A percentile compares a stretch with the other conserved stretches of the same genome.
Conservation (phyloP, 768 basidiomycete species). For the Trametes sanguinea region DNA sequence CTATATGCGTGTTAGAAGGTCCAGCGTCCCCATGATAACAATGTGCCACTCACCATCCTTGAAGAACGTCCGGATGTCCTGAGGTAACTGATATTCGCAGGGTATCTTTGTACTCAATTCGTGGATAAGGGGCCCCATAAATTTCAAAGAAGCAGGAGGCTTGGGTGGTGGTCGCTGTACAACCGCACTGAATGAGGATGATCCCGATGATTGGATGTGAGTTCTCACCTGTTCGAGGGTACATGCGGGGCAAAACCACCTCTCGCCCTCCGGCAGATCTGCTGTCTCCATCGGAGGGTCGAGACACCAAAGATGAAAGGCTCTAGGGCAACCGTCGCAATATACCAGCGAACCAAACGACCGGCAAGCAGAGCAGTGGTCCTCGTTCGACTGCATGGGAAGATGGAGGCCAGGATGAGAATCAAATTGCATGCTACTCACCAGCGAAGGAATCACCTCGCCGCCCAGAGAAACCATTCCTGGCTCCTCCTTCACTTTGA, state of each 20-base stretch:
- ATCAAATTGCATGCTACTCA: constrained; percentile 30
- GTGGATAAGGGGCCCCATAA: constrained; percentile 72
- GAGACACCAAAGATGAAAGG: constrained; percentile 96
- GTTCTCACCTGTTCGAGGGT: constrained; percentile 57
- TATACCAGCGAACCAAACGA: constrained; percentile 86
- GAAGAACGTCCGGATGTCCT: constrained; percentile 81
- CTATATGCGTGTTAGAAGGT: constrained; percentile 43
- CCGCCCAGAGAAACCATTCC: constrained; percentile 38
- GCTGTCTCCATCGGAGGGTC: constrained; percentile 91
- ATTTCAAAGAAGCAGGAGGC: constrained; percentile 53
- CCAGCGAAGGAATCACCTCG: constrained; percentile 39
- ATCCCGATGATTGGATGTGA: constrained; percentile 13
- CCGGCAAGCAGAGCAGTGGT: constrained; percentile 84
- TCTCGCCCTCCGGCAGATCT: constrained; percentile 79
- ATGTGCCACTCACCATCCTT: constrained; percentile 65
- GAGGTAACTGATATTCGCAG: constrained; percentile 81
- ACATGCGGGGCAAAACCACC: constrained; percentile 82
- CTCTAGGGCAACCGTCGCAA: constrained; percentile 95
- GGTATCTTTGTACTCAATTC: constrained; percentile 71
- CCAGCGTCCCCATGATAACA: background rate
- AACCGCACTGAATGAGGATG: constrained; percentile 16
- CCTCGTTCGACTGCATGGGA: constrained; percentile 59
- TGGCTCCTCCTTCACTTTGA: constrained; percentile 51
- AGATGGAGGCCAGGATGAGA: background rate
- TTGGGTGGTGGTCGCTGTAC: constrained; percentile 68